Base-by-base conservation (phyloP, 148 eudicot species). In the Silene conica region DNA sequence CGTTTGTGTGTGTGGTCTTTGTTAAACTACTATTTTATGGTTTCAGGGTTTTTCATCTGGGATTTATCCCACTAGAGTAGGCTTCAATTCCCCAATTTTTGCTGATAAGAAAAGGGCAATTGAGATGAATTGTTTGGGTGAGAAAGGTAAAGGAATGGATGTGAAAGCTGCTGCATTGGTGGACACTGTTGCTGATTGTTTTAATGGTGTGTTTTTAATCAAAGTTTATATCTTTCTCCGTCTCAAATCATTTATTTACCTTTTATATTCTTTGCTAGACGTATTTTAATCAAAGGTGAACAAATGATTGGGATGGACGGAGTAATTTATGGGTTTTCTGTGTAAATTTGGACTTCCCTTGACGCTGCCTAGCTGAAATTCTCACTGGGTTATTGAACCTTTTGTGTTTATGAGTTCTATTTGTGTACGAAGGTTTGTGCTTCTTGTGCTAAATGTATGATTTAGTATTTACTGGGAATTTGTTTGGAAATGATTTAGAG, bases 141-240 rank as follows among this genome's bases (percentile, higher is more conserved):
- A 85, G 73, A 90, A 81, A 75, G 89, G 74, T 72, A 90, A 82
- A 78, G 87, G 69, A 26, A 88, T 89, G 89, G 92, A 90, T 69
- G 82, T 89, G 8, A 80, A 80, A 22, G 43, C 82, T 10, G 84
- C 88, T 13, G 92, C 87, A 64, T 69, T 86, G 16, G 82, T 67
- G 12, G 93, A 89, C 71, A 68, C 63, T 65, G 87, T 85, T 69
- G 86, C 89, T 10, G 92, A 87, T 67, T 77, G 89, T 79, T 78
- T 85, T 14, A 64, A 77, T 73, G 95, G 97, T 93, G 73, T 64
- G 84, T 85, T 61, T 34, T 60, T 72, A 12, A 1, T 22, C 4
- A 46, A 22, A 50, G 20, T 19, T 23, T 46, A 5, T 67, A 18
- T 31, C 67, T 50, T 34, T 73, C 50, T 7, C 43, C 43, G 43